These are phyloP conservation scores for Suillus lakei DNA, from an alignment of 768 basidiomycete genomes.

Conservation along the genomic window DNA sequence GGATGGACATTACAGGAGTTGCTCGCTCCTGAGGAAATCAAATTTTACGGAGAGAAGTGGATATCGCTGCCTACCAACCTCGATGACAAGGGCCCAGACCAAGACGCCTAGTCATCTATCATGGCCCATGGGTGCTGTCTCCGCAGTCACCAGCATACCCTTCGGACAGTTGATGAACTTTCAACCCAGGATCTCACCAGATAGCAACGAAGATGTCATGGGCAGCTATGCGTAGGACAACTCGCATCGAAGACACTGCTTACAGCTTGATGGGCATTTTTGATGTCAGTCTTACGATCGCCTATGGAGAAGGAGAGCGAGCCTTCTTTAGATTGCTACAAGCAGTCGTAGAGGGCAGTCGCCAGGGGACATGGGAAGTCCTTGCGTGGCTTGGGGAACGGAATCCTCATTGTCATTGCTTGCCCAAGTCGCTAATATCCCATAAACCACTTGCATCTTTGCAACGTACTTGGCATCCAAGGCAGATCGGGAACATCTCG, in stretches of 20 bases:
- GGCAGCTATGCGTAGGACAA: background rate
- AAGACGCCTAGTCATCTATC: background rate
- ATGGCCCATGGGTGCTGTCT: background rate
- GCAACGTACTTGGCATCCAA: no score
- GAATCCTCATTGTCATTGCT: no score
- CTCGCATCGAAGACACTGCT: background rate
- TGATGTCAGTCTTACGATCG: no score
- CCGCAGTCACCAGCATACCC: background rate
- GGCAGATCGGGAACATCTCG: no score
- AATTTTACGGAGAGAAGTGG: background rate
- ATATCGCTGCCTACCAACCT: background rate
- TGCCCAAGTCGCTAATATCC: no score
- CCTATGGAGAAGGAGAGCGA: no score
- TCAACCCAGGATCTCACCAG: background rate
- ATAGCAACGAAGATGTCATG: background rate
- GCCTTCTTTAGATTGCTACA: no score
- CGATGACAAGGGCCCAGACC: background rate
- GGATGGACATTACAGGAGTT: background rate
- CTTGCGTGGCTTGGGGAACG: background rate
- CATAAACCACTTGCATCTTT: no score
- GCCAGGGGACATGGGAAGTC: background rate
- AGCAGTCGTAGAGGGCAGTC: background rate
- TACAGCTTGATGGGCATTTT: background rate
- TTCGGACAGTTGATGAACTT: background rate
- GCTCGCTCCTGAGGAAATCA: background rate